Conservation (phyloP, 441 rosid genomes). For the Eruca vesicaria region DNA sequence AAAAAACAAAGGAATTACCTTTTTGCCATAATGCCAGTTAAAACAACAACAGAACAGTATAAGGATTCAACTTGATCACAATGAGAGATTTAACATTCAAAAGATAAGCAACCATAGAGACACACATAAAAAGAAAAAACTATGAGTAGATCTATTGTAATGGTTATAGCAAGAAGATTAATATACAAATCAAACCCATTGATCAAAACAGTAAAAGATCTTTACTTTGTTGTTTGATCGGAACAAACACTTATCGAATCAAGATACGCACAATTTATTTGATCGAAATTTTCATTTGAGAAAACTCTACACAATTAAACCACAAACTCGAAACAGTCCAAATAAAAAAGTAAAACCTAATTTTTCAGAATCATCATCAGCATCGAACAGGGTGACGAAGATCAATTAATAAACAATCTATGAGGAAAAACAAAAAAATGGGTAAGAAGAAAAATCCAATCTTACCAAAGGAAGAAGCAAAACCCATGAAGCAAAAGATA, state of each 20-base stretch:
- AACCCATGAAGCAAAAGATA: conserved; percentile 30
- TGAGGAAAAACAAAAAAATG: not conserved
- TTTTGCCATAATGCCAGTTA: not conserved
- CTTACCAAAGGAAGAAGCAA: conserved; percentile 27
- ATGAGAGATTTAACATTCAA: not conserved
- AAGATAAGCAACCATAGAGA: not conserved
- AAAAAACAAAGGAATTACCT: not conserved
- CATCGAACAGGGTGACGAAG: conserved; percentile 7
- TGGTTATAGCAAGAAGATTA: not conserved
- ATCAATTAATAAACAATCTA: conserved; percentile 24
- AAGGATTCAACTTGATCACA: conserved; percentile 6
- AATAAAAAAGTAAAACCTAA: not conserved
- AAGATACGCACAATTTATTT: not conserved
- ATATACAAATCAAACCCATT: conserved; percentile 21
- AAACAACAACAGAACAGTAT: not conserved
- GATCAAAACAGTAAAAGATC: not conserved
- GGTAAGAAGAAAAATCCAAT: not conserved
- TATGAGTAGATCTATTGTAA: conserved; percentile 23
- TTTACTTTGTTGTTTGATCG: conserved; percentile 13
- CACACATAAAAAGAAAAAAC: not conserved
- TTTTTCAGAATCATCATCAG: conserved; percentile 16
- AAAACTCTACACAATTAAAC: not conserved
- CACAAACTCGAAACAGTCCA: not conserved
- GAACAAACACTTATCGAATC: conserved; percentile 14
- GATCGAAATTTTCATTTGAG: not conserved